A percentile compares a stretch with the other conserved stretches of the same genome.
Evolutionary conservation across 1,284 basidiomycete species (phyloP).

Genomic region (Inonotus hispidus): DNA sequence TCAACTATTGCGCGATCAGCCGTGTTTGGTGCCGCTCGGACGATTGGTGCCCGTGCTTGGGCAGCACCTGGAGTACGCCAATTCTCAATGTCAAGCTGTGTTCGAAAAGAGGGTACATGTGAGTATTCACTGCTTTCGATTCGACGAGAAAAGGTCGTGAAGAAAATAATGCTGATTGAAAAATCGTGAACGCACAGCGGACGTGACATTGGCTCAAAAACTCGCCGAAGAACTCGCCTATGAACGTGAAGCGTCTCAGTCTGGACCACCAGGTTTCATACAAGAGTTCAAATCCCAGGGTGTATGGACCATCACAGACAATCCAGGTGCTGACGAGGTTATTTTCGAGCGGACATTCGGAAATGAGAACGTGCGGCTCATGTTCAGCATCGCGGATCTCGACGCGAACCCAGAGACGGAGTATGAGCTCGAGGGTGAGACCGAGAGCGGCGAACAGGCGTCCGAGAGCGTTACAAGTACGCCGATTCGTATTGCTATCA

Average conservation of each 20-base stretch:
- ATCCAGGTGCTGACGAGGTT: slow-evolving; percentile 77
- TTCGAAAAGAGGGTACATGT: slow-evolving; percentile 60
- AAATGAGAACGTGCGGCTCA: slow-evolving; percentile 82
- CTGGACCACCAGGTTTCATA: slow-evolving; percentile 22
- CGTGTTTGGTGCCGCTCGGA: slow-evolving; percentile 25
- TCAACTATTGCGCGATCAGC: slow-evolving; percentile 2
- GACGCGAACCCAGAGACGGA: slow-evolving; percentile 32
- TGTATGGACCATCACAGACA: slow-evolving; percentile 54
- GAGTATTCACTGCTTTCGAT: slow-evolving; percentile 28
- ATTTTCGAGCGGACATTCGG: slow-evolving; percentile 80
- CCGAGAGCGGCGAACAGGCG: slow-evolving; percentile 34
- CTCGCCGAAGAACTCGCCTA: slow-evolving; percentile 23
- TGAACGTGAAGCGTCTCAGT: slow-evolving; percentile 22
- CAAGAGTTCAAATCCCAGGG: slow-evolving; percentile 25
- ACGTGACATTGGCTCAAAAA: slow-evolving; percentile 20
- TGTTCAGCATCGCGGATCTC: slow-evolving; percentile 82
- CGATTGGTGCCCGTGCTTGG: not conserved
- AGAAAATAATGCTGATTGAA: slow-evolving; percentile 17
- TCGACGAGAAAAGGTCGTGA: not conserved
- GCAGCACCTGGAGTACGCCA: slow-evolving; percentile 34
- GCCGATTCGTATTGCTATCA: slow-evolving; percentile 74
- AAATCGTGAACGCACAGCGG: slow-evolving; percentile 22
- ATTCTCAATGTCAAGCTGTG: slow-evolving; percentile 51
- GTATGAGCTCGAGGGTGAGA: slow-evolving; percentile 40
- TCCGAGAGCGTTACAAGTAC: slow-evolving; percentile 38